phyloP scores from a whole-genome alignment of 176 grass and related monocot genomes.

The Oryza glaberrima region DNA sequence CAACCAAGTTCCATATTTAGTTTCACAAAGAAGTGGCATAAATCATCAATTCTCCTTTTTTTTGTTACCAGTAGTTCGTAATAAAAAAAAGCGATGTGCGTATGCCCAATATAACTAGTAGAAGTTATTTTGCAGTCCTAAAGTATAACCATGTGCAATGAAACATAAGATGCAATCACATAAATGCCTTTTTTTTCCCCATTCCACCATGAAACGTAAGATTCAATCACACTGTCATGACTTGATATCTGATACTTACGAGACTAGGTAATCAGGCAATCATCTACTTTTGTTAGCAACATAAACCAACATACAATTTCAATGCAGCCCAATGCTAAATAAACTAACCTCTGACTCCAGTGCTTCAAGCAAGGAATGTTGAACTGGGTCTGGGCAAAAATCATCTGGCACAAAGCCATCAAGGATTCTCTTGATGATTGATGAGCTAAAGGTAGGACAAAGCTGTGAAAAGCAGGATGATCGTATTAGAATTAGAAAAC shows the following conservation, averaged over 20 bases:
- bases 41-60: background rate
- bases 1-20: background rate
- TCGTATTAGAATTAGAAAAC: background rate
- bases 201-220: background rate
- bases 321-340: conserved; percentile 12
- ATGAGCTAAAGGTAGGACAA: conserved; percentile 85
- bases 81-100: background rate
- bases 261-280: conserved; percentile 15
- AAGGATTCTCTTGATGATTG: conserved; percentile 78
- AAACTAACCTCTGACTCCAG: conserved; percentile 83
- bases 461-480: conserved; percentile 60
- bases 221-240: too few relatives aligned
- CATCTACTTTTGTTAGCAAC: background rate
- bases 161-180: too few relatives aligned
- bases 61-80: background rate
- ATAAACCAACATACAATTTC: background rate
- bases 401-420: conserved; percentile 82
- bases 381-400: conserved; percentile 89
- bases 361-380: conserved; percentile 69
- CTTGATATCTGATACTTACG: background rate
- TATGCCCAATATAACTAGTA: background rate
- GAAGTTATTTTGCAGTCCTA: too few relatives aligned
- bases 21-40: background rate
- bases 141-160: too few relatives aligned
- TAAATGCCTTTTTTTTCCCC: too few relatives aligned